Evolutionary conservation across 2,329 filamentous ascomycete species (phyloP).

Genomic region (Xylariaceae sp.): DNA sequence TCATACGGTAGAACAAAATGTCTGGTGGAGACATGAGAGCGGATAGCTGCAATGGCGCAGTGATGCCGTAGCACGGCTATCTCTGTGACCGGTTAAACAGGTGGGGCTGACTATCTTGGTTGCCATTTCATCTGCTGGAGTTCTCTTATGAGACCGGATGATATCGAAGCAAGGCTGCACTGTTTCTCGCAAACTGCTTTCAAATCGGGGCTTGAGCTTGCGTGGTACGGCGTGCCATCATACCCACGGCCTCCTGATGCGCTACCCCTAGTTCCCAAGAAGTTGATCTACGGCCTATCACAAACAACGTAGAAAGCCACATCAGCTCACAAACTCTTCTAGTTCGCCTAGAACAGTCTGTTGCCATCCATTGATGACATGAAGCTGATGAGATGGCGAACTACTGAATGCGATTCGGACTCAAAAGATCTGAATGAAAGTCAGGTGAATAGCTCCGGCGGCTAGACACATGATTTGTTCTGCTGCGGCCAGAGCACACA

Average conservation of each 20-base stretch:
- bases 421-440: constrained; percentile 11
- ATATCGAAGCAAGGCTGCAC: constrained; percentile 5
- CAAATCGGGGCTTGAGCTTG: constrained; percentile 13
- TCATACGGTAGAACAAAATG: constrained; percentile 9
- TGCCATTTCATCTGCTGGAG: constrained; percentile 5
- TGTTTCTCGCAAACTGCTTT: constrained; percentile 20
- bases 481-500: constrained; percentile 14
- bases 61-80: constrained; percentile 5
- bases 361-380: background rate
- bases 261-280: constrained; percentile 13
- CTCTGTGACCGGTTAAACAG: constrained; percentile 16
- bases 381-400: background rate
- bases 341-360: background rate
- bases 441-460: constrained; percentile 17
- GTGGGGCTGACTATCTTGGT: constrained; percentile 5
- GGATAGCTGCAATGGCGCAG: constrained; percentile 4
- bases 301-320: background rate
- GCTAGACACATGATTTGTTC: constrained; percentile 23
- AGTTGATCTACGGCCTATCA: constrained; percentile 5
- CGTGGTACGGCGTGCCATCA: constrained; percentile 11
- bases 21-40: constrained; percentile 4
- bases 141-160: constrained; percentile 7
- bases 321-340: constrained; percentile 1
- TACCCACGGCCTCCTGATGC: constrained; percentile 1
- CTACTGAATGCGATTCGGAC: constrained; percentile 4